phyloP scores from a whole-genome alignment of 1,284 basidiomycete genomes.

The Sanghuangporus sanghuang region DNA sequence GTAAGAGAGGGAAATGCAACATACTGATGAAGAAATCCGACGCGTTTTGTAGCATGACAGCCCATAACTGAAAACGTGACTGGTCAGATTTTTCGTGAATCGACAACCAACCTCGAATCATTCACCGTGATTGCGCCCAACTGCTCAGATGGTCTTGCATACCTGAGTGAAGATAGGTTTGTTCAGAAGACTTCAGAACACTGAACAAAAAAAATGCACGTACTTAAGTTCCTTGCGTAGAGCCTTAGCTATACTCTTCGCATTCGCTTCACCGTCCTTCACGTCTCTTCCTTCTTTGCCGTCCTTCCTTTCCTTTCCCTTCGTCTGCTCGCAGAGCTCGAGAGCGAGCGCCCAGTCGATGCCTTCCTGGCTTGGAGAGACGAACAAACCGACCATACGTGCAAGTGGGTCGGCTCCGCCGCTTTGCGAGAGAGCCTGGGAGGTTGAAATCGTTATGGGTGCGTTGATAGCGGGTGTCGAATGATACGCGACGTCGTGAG shows the following conservation, averaged over 20 bases:
- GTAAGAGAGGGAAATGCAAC: background rate
- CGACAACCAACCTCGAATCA: constrained; percentile 4
- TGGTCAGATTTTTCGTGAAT: background rate
- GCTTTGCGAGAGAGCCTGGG: constrained; percentile 25
- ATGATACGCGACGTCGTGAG: background rate
- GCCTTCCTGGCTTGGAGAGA: constrained; percentile 56
- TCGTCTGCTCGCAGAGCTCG: constrained; percentile 73
- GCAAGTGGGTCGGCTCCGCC: constrained; percentile 44
- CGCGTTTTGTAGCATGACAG: constrained; percentile 74
- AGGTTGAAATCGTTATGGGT: constrained; percentile 28
- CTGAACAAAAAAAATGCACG: constrained; percentile 20
- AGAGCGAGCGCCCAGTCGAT: constrained; percentile 76
- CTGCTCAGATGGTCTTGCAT: constrained; percentile 65
- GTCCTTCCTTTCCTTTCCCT: constrained; percentile 42
- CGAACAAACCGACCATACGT: constrained; percentile 57
- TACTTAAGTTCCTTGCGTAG: constrained; percentile 75
- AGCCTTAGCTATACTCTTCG: constrained; percentile 71
- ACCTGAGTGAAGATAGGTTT: constrained; percentile 33
- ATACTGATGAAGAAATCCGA: constrained; percentile 50
- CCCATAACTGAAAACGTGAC: constrained; percentile 57
- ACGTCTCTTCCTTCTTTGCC: constrained; percentile 28
- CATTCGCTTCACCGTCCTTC: constrained; percentile 56
- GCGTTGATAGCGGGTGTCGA: constrained; percentile 17
- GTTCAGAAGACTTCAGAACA: background rate
- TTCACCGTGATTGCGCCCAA: constrained; percentile 65